A percentile compares a stretch with the other conserved stretches of the same genome.
phyloP scores from a whole-genome alignment of 2,329 filamentous ascomycete genomes.

The Arthrinium puccinioides region DNA sequence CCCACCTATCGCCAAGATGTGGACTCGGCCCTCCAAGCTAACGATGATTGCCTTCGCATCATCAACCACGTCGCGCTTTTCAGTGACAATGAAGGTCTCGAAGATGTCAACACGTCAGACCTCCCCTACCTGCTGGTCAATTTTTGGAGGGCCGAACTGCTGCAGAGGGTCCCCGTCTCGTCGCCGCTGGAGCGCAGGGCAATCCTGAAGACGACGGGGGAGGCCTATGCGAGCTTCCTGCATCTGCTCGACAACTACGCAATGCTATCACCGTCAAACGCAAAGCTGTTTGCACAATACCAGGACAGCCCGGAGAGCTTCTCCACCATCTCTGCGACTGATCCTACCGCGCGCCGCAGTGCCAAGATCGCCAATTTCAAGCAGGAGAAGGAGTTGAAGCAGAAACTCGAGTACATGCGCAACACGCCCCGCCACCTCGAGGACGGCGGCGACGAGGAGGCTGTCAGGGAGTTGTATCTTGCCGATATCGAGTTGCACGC shows the following conservation, averaged over 20 bases:
- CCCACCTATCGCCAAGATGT: slow-evolving; percentile 46
- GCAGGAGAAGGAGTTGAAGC: slow-evolving; percentile 77
- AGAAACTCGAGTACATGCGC: slow-evolving; percentile 60
- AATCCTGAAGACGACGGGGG: slow-evolving; percentile 56
- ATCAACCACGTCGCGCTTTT: slow-evolving; percentile 72
- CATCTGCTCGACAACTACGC: slow-evolving; percentile 71
- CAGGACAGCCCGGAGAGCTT: slow-evolving; percentile 66
- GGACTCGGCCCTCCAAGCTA: slow-evolving; percentile 53
- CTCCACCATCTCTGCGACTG: slow-evolving; percentile 55
- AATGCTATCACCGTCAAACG: slow-evolving; percentile 58
- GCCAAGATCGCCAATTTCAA: slow-evolving; percentile 81
- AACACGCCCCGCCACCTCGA: slow-evolving; percentile 31
- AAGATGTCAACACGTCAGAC: slow-evolving; percentile 80
- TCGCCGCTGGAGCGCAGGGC: slow-evolving; percentile 49
- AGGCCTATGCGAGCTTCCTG: slow-evolving; percentile 72
- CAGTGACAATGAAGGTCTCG: slow-evolving; percentile 80
- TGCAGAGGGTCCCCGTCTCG: slow-evolving; percentile 56
- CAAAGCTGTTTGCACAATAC: slow-evolving; percentile 65
- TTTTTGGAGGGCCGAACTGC: slow-evolving; percentile 73
- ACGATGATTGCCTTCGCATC: slow-evolving; percentile 65
- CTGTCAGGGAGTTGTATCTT: slow-evolving; percentile 71
- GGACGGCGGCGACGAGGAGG: slow-evolving; percentile 73
- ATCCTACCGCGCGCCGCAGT: slow-evolving; percentile 63
- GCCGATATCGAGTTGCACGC: slow-evolving; percentile 66
- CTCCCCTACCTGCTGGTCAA: slow-evolving; percentile 77